phyloP scores from a whole-genome alignment of 176 grass and related monocot genomes.

The Aegilops speltoides region DNA sequence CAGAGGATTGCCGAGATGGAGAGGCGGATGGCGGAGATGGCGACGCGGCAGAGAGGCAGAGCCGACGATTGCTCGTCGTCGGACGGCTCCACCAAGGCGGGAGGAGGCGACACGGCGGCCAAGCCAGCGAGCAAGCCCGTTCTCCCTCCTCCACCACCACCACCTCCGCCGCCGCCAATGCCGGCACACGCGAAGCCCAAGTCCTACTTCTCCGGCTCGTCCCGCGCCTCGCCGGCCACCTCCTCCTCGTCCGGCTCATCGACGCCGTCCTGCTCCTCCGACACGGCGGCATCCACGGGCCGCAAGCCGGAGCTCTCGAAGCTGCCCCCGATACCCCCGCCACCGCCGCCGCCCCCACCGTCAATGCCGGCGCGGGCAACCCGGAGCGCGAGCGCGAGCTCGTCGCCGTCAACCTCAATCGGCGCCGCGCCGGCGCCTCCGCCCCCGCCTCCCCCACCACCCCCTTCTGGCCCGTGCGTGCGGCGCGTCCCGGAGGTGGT shows the following conservation, averaged over 20 bases:
- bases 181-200: conserved; percentile 32
- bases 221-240: conserved; percentile 48
- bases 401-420: conserved; percentile 41
- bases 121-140: not conserved
- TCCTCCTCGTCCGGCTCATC: conserved; percentile 51
- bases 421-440: conserved; percentile 33
- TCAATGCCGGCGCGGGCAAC: conserved; percentile 12
- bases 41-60: not conserved
- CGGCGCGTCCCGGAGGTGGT: conserved; percentile 87
- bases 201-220: conserved; percentile 44
- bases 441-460: conserved; percentile 65
- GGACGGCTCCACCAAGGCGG: not conserved
- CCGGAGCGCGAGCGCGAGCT: conserved; percentile 38
- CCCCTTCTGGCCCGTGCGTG: conserved; percentile 45
- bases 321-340: conserved; percentile 73
- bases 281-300: conserved; percentile 42
- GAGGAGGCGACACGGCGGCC: not conserved
- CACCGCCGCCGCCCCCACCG: conserved; percentile 26
- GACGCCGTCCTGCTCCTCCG: conserved; percentile 42
- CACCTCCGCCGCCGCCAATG: conserved; percentile 38
- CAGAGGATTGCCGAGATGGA: conserved; percentile 53
- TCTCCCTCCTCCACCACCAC: conserved; percentile 35
- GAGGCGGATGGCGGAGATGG: conserved; percentile 51
- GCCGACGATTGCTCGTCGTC: conserved; percentile 69
- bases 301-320: conserved; percentile 41